A percentile compares a stretch with the other conserved stretches of the same genome.
These are phyloP conservation scores for Globisporangium parvum DNA, from an alignment of 352 stramenopile genomes.

Conservation along the genomic window DNA sequence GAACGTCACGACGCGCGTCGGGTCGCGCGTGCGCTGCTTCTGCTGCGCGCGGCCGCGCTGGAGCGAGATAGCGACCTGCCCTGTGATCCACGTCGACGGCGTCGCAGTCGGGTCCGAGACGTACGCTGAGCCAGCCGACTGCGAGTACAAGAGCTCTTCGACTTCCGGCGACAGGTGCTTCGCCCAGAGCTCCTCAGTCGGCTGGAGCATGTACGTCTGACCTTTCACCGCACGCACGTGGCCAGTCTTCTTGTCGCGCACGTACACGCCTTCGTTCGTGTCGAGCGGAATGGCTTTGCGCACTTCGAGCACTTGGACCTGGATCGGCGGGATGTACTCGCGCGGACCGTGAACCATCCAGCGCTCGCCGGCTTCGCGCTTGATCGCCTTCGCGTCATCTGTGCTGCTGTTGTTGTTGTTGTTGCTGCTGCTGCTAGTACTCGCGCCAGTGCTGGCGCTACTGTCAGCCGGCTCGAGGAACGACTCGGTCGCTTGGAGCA, in stretches of 20 bases:
- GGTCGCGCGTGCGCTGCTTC: slow-evolving; percentile 33
- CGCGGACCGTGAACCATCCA: slow-evolving; percentile 80
- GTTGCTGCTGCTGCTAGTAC: slow-evolving; percentile 7
- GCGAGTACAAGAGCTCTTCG: slow-evolving; percentile 52
- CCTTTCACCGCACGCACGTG: slow-evolving; percentile 69
- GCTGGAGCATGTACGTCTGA: slow-evolving; percentile 79
- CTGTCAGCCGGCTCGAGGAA: slow-evolving; percentile 51
- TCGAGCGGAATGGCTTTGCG: slow-evolving; percentile 72
- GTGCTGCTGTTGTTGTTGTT: slow-evolving; percentile 20
- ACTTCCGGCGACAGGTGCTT: slow-evolving; percentile 62
- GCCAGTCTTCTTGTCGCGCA: slow-evolving; percentile 69
- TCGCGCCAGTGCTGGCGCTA: background rate
- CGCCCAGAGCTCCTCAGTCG: slow-evolving; percentile 67
- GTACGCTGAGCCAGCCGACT: slow-evolving; percentile 53
- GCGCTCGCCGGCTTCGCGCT: slow-evolving; percentile 57
- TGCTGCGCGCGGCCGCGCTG: background rate
- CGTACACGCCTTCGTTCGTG: slow-evolving; percentile 75
- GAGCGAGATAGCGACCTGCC: background rate
- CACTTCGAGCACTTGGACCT: slow-evolving; percentile 73
- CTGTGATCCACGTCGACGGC: background rate
- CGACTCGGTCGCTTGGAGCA: slow-evolving; percentile 60
- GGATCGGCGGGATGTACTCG: slow-evolving; percentile 75
- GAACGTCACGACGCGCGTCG: slow-evolving; percentile 67
- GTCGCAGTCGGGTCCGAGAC: slow-evolving; percentile 36
- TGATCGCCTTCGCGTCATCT: slow-evolving; percentile 15